Percentiles rank a stretch among this genome's conserved stretches.
Conservation (phyloP, 805 yeast species). For the Clavispora vitiphila region DNA sequence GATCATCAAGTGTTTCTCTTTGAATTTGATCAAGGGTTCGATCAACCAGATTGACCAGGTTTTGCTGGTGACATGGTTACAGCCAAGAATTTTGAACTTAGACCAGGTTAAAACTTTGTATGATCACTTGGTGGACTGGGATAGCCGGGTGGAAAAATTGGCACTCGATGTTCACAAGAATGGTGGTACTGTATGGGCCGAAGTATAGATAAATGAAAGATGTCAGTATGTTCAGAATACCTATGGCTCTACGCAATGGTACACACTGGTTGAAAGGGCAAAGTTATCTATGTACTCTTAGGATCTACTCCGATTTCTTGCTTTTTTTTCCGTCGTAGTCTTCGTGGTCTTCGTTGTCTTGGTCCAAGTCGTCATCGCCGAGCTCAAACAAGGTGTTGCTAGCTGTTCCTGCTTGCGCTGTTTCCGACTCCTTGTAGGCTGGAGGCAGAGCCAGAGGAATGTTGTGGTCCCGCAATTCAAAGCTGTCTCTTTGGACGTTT, state of each 20-base stretch:
- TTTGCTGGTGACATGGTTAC: slow-evolving; percentile 88
- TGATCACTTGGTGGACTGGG: slow-evolving; percentile 73
- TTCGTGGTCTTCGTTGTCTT: slow-evolving; percentile 2
- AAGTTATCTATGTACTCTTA: not conserved
- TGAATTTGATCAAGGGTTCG: slow-evolving; percentile 79
- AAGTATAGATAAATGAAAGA: slow-evolving; percentile 6
- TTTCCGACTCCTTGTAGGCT: slow-evolving; percentile 21
- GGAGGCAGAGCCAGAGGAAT: slow-evolving; percentile 25
- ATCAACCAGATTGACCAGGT: slow-evolving; percentile 82
- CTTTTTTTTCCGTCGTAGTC: not conserved
- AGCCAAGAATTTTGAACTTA: slow-evolving; percentile 85
- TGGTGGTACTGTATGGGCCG: slow-evolving; percentile 42
- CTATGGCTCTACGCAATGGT: not conserved
- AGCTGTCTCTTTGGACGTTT: slow-evolving; percentile 27
- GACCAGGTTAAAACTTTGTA: slow-evolving; percentile 77
- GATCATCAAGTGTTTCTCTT: slow-evolving; percentile 84
- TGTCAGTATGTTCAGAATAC: not conserved
- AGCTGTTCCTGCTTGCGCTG: slow-evolving; percentile 9
- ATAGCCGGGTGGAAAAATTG: slow-evolving; percentile 61
- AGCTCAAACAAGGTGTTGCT: slow-evolving; percentile 37
- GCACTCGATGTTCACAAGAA: slow-evolving; percentile 34
- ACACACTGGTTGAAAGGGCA: not conserved
- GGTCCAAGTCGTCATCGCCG: slow-evolving; percentile 31
- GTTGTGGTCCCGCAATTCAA: slow-evolving; percentile 28
- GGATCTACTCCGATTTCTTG: not conserved